Evolutionary conservation across 345 rosid species (phyloP).

Genomic region (Aethionema arabicum): DNA sequence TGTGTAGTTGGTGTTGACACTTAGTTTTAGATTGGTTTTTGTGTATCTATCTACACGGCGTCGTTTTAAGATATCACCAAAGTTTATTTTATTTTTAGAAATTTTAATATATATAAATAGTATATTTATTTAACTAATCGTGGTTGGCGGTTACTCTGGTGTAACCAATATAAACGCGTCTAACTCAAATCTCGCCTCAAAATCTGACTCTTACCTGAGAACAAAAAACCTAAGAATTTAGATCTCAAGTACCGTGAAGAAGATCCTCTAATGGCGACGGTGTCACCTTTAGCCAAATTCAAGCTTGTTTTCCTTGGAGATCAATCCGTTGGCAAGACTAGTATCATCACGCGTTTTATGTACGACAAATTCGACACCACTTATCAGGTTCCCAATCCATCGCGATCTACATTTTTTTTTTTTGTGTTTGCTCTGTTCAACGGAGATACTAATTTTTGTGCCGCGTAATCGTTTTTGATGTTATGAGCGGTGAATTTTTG

Average conservation of each 20-base stretch:
- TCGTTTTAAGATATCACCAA: background rate
- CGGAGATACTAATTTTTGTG: background rate
- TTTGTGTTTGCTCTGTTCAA: background rate
- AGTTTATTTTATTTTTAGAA: no score
- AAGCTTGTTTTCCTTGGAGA: slow-evolving; percentile 84
- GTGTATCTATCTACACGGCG: background rate
- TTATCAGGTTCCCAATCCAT: slow-evolving; percentile 52
- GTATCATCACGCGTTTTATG: slow-evolving; percentile 95
- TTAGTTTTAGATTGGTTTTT: background rate
- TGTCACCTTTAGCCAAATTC: slow-evolving; percentile 77
- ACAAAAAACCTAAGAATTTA: slow-evolving; percentile 25
- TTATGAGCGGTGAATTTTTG: background rate
- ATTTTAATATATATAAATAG: background rate
- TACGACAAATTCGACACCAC: slow-evolving; percentile 94
- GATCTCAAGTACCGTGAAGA: slow-evolving; percentile 32
- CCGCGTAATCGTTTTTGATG: slow-evolving; percentile 7
- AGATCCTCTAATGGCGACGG: slow-evolving; percentile 55
- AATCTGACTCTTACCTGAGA: slow-evolving; percentile 13
- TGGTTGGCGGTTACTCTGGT: slow-evolving; percentile 45
- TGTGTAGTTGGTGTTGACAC: background rate
- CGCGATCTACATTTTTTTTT: background rate
- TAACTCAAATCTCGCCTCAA: slow-evolving; percentile 23
- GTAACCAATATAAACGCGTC: slow-evolving; percentile 25
- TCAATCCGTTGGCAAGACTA: slow-evolving; percentile 86
- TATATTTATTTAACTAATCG: background rate